Base-by-base conservation (phyloP, 2,329 filamentous ascomycete species). In the Hypoxylon sp. region DNA sequence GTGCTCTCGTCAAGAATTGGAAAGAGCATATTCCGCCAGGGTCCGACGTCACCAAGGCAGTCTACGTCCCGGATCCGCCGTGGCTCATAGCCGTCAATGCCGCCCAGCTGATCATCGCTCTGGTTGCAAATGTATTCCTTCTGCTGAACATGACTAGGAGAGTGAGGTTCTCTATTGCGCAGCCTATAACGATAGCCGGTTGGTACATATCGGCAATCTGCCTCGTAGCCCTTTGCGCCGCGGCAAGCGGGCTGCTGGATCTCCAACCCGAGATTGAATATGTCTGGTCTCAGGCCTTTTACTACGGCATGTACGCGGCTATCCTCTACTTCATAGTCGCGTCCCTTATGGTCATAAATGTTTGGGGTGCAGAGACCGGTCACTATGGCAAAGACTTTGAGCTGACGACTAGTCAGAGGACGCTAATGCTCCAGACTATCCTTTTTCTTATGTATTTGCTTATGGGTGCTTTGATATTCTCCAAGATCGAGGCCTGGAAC, bases 381-480 rank as follows among this genome's bases (percentile, higher is more conserved):
- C 91, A 93, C 72, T 97, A 97, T 74, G 86, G 86, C 5, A 91
- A 93, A 72, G 90, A 93, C 74, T 97, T 97, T 72, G 83, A 86
- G 71, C 84, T 97, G 23, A 94, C 91, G 0, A 87, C 90, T 58
- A 91, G 91, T 67, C 94, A 98, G 78, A 87, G 94, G 9, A 97
- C 93, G 0, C 82, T 98, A 21, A 97, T 98, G 84, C 81, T 97
- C 28, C 94, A 98, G 79, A 97, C 93, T 1, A 97, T 97, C 79
- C 82, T 92, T 60, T 93, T 97, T 75, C 90, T 97, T 56, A 80
- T 93, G 51, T 97, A 96, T 83, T 82, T 98, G 0, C 89, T 92
- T 0, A 80, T 93, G 1, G 94, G 94, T 0, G 93, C 91, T 0
- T 86, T 90, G 0, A 81, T 97, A 0, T 97, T 96, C 75, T 88